Evolutionary conservation across 2,329 filamentous ascomycete species (phyloP).

Genomic region (Sphaerostilbella broomeana): DNA sequence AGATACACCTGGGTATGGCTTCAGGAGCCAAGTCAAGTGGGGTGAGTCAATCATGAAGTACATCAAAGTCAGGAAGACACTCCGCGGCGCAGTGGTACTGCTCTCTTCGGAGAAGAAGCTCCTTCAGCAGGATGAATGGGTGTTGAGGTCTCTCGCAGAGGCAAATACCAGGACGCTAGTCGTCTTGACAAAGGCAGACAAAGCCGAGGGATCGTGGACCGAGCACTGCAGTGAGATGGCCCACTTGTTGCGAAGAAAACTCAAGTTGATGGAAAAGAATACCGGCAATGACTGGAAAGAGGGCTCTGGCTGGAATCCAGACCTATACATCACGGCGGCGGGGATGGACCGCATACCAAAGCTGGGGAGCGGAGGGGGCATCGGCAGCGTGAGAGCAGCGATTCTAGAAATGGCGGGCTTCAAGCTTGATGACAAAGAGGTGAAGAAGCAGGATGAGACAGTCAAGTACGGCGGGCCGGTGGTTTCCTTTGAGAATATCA

Average conservation of each 20-base stretch:
- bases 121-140: constrained; percentile 40
- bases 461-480: constrained; percentile 29
- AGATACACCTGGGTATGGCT: constrained; percentile 47
- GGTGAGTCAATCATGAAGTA: constrained; percentile 47
- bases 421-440: constrained; percentile 22
- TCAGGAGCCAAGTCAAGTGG: constrained; percentile 42
- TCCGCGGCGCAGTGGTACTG: constrained; percentile 48
- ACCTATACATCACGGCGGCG: constrained; percentile 32
- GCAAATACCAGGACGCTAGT: constrained; percentile 40
- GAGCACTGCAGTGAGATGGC: constrained; percentile 23
- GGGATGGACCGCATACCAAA: constrained; percentile 27
- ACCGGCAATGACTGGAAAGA: constrained; percentile 24
- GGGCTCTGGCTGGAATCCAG: constrained; percentile 23
- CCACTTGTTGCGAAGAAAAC: constrained; percentile 21
- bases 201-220: constrained; percentile 29
- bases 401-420: constrained; percentile 37
- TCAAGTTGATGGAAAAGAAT: constrained; percentile 19
- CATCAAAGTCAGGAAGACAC: constrained; percentile 37
- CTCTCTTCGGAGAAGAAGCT: constrained; percentile 48
- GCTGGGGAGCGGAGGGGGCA: constrained; percentile 30
- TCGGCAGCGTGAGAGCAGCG: constrained; percentile 34
- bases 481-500: constrained; percentile 34
- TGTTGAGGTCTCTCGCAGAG: constrained; percentile 41
- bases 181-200: constrained; percentile 53
- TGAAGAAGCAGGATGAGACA: constrained; percentile 31